Percentiles rank a stretch among this genome's conserved stretches.
Conservation (phyloP, 495 filamentous ascomycete genomes). For the Bryoglossum gracile region DNA sequence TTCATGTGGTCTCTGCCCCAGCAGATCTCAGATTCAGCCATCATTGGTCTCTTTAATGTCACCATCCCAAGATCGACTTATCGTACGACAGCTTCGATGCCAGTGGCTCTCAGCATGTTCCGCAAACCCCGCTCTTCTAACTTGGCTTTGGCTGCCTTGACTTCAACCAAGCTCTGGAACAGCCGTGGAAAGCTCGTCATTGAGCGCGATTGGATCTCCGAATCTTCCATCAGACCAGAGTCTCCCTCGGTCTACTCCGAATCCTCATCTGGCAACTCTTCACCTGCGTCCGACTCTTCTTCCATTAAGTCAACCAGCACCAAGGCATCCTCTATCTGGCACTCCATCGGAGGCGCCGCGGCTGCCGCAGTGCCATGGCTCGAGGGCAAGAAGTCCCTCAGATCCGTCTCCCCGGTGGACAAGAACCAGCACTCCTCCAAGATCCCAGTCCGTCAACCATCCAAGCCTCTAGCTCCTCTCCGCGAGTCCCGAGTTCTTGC, state of each 20-base stretch:
- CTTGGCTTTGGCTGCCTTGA: constrained; percentile 3
- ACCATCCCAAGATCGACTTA: constrained; percentile 1
- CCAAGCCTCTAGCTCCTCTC: constrained; percentile 8
- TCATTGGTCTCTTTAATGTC: constrained; percentile 15
- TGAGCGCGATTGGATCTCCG: constrained; percentile 25
- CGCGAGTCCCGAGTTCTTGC: constrained; percentile 22
- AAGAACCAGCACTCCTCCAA: constrained; percentile 5
- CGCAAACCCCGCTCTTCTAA: constrained; percentile 16
- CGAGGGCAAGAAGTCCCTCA: constrained; percentile 10
- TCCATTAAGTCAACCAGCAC: constrained; percentile 23
- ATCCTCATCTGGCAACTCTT: constrained; percentile 17
- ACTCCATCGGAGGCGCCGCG: not conserved
- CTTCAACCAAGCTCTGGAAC: constrained; percentile 18
- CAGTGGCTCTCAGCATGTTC: constrained; percentile 19
- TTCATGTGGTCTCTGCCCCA: constrained; percentile 22
- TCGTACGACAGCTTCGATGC: constrained; percentile 10
- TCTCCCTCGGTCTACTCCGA: constrained; percentile 20
- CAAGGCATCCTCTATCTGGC: constrained; percentile 24
- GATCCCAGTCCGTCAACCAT: constrained; percentile 12
- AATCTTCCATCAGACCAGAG: constrained; percentile 21
- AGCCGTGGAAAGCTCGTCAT: not conserved
- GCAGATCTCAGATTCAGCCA: not conserved
- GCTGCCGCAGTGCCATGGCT: constrained; percentile 13
- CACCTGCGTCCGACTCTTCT: constrained; percentile 19
- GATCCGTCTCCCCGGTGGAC: not conserved